A percentile compares a stretch with the other conserved stretches of the same genome.
These are phyloP conservation scores for Conoideocrella luteorostrata DNA, from an alignment of 2,329 filamentous ascomycete genomes.

Conservation along the genomic window DNA sequence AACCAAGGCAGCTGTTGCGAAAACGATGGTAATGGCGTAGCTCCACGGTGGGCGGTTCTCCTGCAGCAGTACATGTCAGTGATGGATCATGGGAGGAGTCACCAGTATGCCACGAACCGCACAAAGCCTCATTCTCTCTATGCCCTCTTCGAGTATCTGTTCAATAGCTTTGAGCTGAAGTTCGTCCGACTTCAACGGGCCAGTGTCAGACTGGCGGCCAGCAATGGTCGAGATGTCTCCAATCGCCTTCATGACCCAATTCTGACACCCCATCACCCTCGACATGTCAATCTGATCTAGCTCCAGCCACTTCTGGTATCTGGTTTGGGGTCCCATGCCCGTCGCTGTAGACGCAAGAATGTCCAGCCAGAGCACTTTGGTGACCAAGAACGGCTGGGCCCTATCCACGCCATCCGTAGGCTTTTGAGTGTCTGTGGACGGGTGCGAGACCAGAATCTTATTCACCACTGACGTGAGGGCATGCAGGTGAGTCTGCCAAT, in stretches of 20 bases:
- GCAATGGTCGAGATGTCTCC: conserved; percentile 11
- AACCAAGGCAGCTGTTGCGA: no score
- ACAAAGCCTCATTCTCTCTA: no score
- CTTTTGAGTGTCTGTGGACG: neutral
- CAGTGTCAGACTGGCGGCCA: no score
- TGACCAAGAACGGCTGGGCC: conserved; percentile 14
- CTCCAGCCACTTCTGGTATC: conserved; percentile 11
- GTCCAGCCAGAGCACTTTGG: conserved; percentile 17
- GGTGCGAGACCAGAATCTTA: neutral
- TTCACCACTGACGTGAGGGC: conserved; percentile 13
- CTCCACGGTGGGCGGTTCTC: no score
- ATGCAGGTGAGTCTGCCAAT: conserved; percentile 16
- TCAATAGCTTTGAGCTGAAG: no score
- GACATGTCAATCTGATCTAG: conserved; percentile 13
- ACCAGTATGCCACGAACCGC: no score
- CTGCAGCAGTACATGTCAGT: no score
- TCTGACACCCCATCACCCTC: conserved; percentile 16
- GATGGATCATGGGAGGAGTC: no score
- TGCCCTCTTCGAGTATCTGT: no score
- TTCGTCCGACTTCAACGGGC: no score
- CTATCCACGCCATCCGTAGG: conserved; percentile 11
- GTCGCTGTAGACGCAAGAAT: conserved; percentile 13
- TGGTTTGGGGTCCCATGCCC: conserved; percentile 4
- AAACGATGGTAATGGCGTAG: no score
- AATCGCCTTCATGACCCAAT: conserved; percentile 13